Evolutionary conservation across 164 flowering plant genomes (phyloP).

Genomic region (Stephania yunnanensis): DNA sequence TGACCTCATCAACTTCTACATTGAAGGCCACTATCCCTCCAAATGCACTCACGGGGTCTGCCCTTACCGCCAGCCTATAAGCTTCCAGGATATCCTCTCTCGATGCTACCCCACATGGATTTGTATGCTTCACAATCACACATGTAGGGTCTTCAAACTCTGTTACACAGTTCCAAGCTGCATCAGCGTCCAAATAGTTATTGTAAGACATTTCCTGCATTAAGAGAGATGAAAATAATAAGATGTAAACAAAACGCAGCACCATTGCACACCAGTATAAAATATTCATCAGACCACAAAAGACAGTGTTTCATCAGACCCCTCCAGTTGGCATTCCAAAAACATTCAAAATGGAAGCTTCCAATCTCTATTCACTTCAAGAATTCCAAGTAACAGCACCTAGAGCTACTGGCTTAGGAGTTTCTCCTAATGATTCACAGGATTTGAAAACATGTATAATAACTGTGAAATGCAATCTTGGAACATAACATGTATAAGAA

Average conservation of each 20-base stretch:
- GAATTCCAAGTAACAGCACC: background rate
- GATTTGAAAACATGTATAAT: background rate
- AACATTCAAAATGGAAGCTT: background rate
- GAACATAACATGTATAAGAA: background rate
- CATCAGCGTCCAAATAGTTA: slow-evolving; percentile 97
- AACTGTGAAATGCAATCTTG: background rate
- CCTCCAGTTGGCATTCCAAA: background rate
- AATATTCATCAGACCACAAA: too few species aligned
- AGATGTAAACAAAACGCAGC: background rate
- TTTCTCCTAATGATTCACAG: background rate
- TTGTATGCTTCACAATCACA: slow-evolving; percentile 95
- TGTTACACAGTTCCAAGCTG: slow-evolving; percentile 96
- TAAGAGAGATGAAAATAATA: background rate
- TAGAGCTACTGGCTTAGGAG: background rate
- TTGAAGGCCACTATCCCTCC: slow-evolving; percentile 99
- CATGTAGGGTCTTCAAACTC: slow-evolving; percentile 91
- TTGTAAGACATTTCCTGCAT: slow-evolving; percentile 98
- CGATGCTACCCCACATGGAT: slow-evolving; percentile 98
- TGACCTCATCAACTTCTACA: slow-evolving; percentile 92
- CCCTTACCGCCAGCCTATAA: slow-evolving; percentile 86
- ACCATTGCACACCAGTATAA: background rate
- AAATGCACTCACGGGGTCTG: slow-evolving; percentile 98
- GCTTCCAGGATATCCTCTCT: slow-evolving; percentile 85
- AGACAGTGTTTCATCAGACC: background rate
- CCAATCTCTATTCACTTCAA: background rate